Conservation (phyloP, 345 rosid species). For the Capsella bursapastoris region DNA sequence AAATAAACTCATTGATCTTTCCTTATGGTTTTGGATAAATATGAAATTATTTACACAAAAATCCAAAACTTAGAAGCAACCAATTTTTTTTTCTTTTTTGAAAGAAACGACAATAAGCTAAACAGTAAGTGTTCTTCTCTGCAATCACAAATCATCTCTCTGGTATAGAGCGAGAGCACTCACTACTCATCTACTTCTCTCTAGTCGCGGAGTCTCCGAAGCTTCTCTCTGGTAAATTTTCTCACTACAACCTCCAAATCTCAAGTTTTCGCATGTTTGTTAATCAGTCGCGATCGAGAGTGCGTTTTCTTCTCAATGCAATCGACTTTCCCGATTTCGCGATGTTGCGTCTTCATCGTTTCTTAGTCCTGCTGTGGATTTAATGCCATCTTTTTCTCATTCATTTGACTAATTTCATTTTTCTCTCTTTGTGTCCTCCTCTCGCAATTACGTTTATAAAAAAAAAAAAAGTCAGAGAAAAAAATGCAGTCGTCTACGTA, state of each 20-base stretch:
- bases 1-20: not conserved
- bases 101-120: slow-evolving; percentile 13
- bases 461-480: slow-evolving; percentile 38
- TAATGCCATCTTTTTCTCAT: slow-evolving; percentile 4
- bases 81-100: not conserved
- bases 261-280: slow-evolving; percentile 16
- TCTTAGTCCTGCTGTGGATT: slow-evolving; percentile 7
- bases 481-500: slow-evolving; percentile 63
- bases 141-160: slow-evolving; percentile 22
- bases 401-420: slow-evolving; percentile 21
- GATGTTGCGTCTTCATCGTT: slow-evolving; percentile 23
- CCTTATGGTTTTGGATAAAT: slow-evolving; percentile 7
- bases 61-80: slow-evolving; percentile 3
- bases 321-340: not conserved
- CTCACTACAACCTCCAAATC: slow-evolving; percentile 13
- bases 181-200: not conserved
- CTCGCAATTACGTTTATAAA: slow-evolving; percentile 34
- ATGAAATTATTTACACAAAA: slow-evolving; percentile 28
- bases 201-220: slow-evolving; percentile 54
- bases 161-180: slow-evolving; percentile 13
- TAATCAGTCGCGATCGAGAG: slow-evolving; percentile 32
- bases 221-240: slow-evolving; percentile 35
- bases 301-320: slow-evolving; percentile 28
- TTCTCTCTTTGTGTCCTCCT: slow-evolving; percentile 11
- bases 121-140: slow-evolving; percentile 5